Evolutionary conservation across 129 eudicot genomes (phyloP), one percentile per base, ranked within the genome.

Genomic region (Centaurea solstitialis): DNA sequence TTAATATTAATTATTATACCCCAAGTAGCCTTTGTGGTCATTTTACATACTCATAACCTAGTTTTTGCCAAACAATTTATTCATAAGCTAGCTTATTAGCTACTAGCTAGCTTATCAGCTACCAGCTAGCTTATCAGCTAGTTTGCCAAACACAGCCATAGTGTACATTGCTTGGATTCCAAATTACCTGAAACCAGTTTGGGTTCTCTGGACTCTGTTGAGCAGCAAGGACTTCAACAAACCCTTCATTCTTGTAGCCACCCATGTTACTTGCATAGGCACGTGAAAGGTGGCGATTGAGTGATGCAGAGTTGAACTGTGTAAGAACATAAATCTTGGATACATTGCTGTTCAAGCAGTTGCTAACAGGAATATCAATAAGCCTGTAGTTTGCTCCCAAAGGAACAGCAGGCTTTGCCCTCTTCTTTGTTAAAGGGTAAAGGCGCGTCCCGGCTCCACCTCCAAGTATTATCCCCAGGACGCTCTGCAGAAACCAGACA

Each of bases 381-480:
- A 95, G 94, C 86, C 99, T 77, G 81, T 95, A 95, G 84, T 95
- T 95, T 83, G 99, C 99, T 73, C 99, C 99, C 50, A 95, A 87
- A 7, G 99, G 99, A 80, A 95, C 99, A 68, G 98, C 99, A 74
- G 99, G 99, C 73, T 95, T 95, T 66, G 99, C 99, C 65, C 99
- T 93, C 89, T 95, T 95, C 91, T 95, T 95, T 41, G 99, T 95
- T 13, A 95, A 88, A 39, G 98, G 99, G 79, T 95, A 95, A 74
- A 95, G 99, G n/a, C 99, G 94, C 7, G 99, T 95, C 59, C 99
- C 99, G 65, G 99, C 99, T 77, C 99, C 99, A 73, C 99, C 99
- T 83, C 99, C 99, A 73, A 93, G 95, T 80, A 95, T 95, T 83
- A 93, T 91, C 47, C 99, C 99, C 81, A 95, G 80, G n/a, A 95